Conservation (phyloP, 768 basidiomycete genomes). For the Dioszegia hungarica region DNA sequence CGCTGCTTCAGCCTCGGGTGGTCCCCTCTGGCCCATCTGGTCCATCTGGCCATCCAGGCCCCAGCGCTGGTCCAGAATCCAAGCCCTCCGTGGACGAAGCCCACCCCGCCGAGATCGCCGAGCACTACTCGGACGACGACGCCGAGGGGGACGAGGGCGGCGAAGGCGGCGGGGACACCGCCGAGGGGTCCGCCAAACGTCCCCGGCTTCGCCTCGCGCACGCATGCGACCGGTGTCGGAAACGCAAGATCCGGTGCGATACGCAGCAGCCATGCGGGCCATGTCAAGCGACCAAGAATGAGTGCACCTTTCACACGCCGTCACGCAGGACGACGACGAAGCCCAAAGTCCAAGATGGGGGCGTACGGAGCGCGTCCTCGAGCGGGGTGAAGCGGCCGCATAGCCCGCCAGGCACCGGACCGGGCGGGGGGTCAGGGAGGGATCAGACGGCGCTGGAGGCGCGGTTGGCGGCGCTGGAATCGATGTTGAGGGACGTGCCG, state of each 20-base stretch:
- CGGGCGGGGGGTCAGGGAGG: too few species aligned
- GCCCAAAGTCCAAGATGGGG: conserved; percentile 23
- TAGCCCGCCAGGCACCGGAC: conserved; percentile 8
- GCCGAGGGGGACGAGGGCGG: conserved; percentile 2
- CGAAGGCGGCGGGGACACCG: neutral
- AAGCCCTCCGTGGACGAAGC: conserved; percentile 3
- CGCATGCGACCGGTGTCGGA: conserved; percentile 41
- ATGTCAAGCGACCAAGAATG: conserved; percentile 42
- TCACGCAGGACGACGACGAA: conserved; percentile 33
- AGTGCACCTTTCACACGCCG: conserved; percentile 50
- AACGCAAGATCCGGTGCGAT: conserved; percentile 45
- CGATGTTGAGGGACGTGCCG: conserved; percentile 49
- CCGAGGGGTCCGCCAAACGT: conserved; percentile 26
- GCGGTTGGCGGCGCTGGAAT: conserved; percentile 46
- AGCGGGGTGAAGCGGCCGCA: conserved; percentile 16
- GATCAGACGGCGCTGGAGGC: conserved; percentile 33
- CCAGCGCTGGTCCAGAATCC: too few species aligned
- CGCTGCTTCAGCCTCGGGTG: too few species aligned
- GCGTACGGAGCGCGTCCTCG: conserved; percentile 3
- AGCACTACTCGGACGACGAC: conserved; percentile 10
- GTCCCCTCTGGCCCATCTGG: too few species aligned
- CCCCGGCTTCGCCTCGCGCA: conserved; percentile 43
- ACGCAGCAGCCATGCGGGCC: conserved; percentile 49
- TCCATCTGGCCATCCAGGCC: too few species aligned
- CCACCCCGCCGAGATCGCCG: neutral